These are phyloP conservation scores for Podaxis mareebaensis DNA, from an alignment of 768 basidiomycete species.

Conservation along the genomic window DNA sequence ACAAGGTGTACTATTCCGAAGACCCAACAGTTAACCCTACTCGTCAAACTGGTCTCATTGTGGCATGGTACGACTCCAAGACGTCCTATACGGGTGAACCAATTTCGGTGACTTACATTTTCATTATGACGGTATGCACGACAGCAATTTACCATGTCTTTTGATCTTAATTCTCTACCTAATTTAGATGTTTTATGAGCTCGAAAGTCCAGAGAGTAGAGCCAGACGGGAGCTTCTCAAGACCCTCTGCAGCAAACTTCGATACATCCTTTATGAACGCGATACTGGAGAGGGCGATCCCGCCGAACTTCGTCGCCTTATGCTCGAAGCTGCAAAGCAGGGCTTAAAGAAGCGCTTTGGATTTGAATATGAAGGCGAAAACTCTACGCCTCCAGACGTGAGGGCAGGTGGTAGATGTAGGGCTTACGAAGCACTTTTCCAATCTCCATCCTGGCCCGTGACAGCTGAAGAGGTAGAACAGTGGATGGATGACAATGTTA, in stretches of 20 bases:
- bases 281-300: background rate
- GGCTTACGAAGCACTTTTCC: background rate
- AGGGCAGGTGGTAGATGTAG: background rate
- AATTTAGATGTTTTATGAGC: background rate
- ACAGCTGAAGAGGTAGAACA: background rate
- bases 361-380: background rate
- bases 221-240: background rate
- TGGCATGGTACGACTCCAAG: background rate
- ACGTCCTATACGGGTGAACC: background rate
- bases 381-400: background rate
- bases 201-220: background rate
- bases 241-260: background rate
- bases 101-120: background rate
- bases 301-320: background rate
- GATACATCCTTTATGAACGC: background rate
- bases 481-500: background rate
- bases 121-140: background rate
- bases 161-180: background rate
- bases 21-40: background rate
- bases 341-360: background rate
- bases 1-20: background rate
- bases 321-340: background rate
- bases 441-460: background rate
- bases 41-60: background rate
- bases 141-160: background rate